Evolutionary conservation across 2,329 filamentous ascomycete species (phyloP), one percentile per base, ranked within the genome.

Genomic region (Bisporella sp.): DNA sequence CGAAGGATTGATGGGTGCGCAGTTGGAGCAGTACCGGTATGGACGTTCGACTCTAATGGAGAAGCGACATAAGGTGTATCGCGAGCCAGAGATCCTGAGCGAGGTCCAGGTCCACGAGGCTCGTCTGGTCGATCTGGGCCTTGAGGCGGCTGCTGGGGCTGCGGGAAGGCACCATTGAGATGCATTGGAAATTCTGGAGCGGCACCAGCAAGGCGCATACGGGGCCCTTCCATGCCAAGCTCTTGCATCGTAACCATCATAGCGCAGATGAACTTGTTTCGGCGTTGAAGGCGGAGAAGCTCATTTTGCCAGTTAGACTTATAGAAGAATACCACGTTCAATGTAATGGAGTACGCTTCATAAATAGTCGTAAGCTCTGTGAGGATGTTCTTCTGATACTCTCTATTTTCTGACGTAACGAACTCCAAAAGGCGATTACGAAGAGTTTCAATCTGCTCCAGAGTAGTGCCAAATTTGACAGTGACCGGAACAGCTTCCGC

Each of bases 281-380:
- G 87, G 13, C 92, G 82, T 59, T 87, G 88, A 2, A 97, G 78
- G 71, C 92, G 90, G 29, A 96, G 76, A 42, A 95, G 75, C 66
- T 97, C 92, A 65, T 96, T 96, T 66, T 97, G 92, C 80, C 87
- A 96, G 67, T 92, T 96, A 52, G 86, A 89, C 69, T 96, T 96
- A 78, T 96, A 95, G 74, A 96, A 96, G 74, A 96, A 96, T 62
- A 96, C 84, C 50, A 97, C 82, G 68, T 96, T 96, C 63, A 96
- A 78, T 4, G 84, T 90, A 63, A 95, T 84, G 5, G 85, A 87
- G 65, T 92, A 89, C 35, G 90, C 88, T 60, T 96, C 85, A 29
- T 84, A 82, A 47, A 97, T 83, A 6, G 82, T 81, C 29, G 80
- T 81, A 59, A 97, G 74, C 68, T 96, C 90, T 0, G 89, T 95